Base-by-base conservation (phyloP, 2,329 filamentous ascomycete genomes). In the Penicillium sp. region DNA sequence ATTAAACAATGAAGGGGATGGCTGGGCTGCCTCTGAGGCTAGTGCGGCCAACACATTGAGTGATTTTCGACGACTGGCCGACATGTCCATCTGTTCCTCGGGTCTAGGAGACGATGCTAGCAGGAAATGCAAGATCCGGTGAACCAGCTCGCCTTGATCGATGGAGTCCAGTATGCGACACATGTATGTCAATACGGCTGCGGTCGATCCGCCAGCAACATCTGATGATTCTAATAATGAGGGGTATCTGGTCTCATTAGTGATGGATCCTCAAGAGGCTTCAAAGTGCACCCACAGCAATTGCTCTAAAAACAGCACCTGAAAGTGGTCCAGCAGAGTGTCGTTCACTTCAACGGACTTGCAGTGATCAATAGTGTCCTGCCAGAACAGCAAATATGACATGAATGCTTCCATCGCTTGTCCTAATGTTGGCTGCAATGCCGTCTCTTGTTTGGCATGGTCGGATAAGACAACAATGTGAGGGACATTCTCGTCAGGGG, bases 211-310 rank as follows among this genome's bases (percentile, higher is more conserved):
- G 61, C 93, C 94, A 73, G 97, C 93, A 38, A 95, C 89, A 75
- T 99, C 94, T 1, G 94, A 97, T 9, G 94, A 99, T 73, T 99
- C 93, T 13, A 99, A 81, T 31, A 99, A 80, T 1, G 95, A 99
- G 2, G 94, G 94, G 70, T 99, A 96, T 76, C 90, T 94, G 59
- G 3, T 18, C 36, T 4, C 21, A 45, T 57, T 8, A 62, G 53
- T 5, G 7, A 48, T 45, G 5, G 45, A 40, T 45, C 45, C 2
- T 16, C 11, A 2, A 13, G 24, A 24, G 9, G 18, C 18, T 14
- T 38, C 31, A 29, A 18, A 16, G 10, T 18, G 18, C 5, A 76
- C 88, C 69, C 75, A 97, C 85, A 99, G 77, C 66, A 99, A 78
- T 72, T 99, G 94, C 72, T 97, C 91, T 48, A 99, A 78, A 71